phyloP scores from a whole-genome alignment of 2,329 filamentous ascomycete species.

The Aspergillus vadensis region DNA sequence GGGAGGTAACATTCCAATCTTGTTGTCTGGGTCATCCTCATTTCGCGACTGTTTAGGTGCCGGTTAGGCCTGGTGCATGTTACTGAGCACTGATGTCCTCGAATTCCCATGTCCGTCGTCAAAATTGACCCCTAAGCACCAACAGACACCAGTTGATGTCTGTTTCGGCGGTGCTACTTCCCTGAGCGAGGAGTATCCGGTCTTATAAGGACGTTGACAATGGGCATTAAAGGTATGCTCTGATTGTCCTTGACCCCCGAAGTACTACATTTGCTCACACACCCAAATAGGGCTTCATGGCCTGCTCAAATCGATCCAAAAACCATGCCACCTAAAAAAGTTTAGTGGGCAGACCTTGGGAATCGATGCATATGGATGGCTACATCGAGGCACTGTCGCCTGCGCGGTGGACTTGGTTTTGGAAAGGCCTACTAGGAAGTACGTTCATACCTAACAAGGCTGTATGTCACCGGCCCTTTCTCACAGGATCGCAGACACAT shows the following conservation, averaged over 20 bases:
- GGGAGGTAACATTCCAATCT: conserved; percentile 37
- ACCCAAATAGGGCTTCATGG: conserved; percentile 74
- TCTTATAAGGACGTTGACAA: conserved; percentile 33
- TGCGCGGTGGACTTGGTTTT: conserved; percentile 90
- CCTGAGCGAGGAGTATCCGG: conserved; percentile 32
- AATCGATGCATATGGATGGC: conserved; percentile 98
- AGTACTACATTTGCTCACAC: conserved; percentile 8
- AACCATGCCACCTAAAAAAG: conserved; percentile 80
- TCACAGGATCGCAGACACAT: conserved; percentile 66
- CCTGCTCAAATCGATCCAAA: conserved; percentile 94
- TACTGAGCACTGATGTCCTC: conserved; percentile 5
- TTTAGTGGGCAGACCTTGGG: conserved; percentile 85
- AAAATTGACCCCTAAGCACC: conserved; percentile 10
- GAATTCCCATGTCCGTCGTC: background rate
- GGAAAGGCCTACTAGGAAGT: conserved; percentile 86
- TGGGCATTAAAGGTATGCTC: conserved; percentile 49
- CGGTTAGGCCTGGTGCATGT: conserved; percentile 2
- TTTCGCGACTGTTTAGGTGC: conserved; percentile 10
- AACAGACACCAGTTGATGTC: conserved; percentile 17
- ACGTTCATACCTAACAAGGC: conserved; percentile 32
- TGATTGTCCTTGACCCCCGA: conserved; percentile 4
- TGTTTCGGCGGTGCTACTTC: conserved; percentile 28
- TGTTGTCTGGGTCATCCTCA: conserved; percentile 25
- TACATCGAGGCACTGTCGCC: conserved; percentile 86
- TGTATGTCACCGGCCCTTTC: conserved; percentile 35